A percentile compares a stretch with the other conserved stretches of the same genome.
Evolutionary conservation across 495 filamentous ascomycete genomes (phyloP).

Genomic region (Penicillium nucicola): DNA sequence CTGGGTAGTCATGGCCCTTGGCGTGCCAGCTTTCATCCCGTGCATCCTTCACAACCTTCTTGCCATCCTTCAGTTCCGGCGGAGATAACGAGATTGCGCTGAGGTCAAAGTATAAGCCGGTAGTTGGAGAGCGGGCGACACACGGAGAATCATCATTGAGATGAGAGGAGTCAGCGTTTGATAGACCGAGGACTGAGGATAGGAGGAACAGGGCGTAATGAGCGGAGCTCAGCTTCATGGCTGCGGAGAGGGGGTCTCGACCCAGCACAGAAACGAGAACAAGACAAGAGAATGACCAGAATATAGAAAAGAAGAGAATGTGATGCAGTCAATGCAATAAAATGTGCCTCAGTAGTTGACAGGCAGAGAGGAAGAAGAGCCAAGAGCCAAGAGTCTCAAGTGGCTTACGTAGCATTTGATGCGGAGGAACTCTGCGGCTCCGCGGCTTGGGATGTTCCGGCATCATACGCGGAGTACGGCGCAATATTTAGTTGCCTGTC

Average conservation of each 20-base stretch:
- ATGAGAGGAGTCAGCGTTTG: slow-evolving; percentile 24
- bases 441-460: slow-evolving; percentile 16
- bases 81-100: slow-evolving; percentile 64
- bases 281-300: slow-evolving; percentile 4
- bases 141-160: slow-evolving; percentile 53
- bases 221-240: slow-evolving; percentile 23
- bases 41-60: slow-evolving; percentile 57
- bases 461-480: slow-evolving; percentile 17
- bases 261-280: background rate
- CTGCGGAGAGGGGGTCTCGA: background rate
- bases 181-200: slow-evolving; percentile 15
- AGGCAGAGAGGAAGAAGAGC: no score
- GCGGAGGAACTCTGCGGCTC: slow-evolving; percentile 16
- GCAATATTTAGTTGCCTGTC: slow-evolving; percentile 9
- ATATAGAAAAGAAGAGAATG: background rate
- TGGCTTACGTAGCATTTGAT: slow-evolving; percentile 21
- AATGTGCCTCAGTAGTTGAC: background rate
- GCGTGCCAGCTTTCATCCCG: slow-evolving; percentile 76
- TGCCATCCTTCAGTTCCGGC: slow-evolving; percentile 48
- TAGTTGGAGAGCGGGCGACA: slow-evolving; percentile 69
- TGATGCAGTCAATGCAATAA: background rate
- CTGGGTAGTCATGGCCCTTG: slow-evolving; percentile 76
- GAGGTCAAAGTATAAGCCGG: slow-evolving; percentile 86
- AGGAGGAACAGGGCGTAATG: slow-evolving; percentile 17
- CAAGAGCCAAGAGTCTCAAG: slow-evolving; percentile 1